Evolutionary conservation across 148 eudicot genomes (phyloP).

Genomic region (Rhododendron simsii): DNA sequence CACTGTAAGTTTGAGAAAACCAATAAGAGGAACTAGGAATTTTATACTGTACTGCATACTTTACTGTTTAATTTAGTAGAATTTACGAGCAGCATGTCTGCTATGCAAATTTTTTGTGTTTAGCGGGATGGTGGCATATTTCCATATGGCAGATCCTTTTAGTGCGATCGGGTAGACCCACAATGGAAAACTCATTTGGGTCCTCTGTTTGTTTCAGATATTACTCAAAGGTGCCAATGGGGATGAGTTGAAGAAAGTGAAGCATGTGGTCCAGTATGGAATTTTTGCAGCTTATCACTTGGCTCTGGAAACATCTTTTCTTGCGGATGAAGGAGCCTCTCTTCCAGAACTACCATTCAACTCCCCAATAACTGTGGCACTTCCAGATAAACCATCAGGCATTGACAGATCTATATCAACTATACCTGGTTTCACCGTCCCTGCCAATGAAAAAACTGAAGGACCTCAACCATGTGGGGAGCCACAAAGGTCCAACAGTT

Average conservation of each 20-base stretch:
- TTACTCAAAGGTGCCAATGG: conserved; percentile 84
- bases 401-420: conserved; percentile 73
- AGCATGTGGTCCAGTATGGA: conserved; percentile 92
- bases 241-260: conserved; percentile 94
- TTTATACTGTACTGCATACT: background rate
- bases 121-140: background rate
- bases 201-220: conserved; percentile 47
- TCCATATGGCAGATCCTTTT: background rate
- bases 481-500: conserved; percentile 30
- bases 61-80: background rate
- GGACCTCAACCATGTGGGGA: conserved; percentile 33
- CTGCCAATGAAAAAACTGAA: conserved; percentile 37
- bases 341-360: conserved; percentile 69
- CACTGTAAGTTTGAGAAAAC: conserved; percentile 62
- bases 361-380: conserved; percentile 70
- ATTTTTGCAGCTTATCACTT: conserved; percentile 97
- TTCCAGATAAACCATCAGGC: conserved; percentile 62
- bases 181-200: background rate
- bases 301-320: conserved; percentile 96
- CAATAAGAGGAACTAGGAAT: background rate
- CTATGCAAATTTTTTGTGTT: background rate
- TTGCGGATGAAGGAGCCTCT: conserved; percentile 98
- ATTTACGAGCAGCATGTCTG: background rate
- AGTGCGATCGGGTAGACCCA: background rate
- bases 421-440: conserved; percentile 51